Percentiles rank a stretch among this genome's conserved stretches.
These are phyloP conservation scores for Suhomyces emberorum DNA, from an alignment of 805 yeast genomes.

Conservation along the genomic window DNA sequence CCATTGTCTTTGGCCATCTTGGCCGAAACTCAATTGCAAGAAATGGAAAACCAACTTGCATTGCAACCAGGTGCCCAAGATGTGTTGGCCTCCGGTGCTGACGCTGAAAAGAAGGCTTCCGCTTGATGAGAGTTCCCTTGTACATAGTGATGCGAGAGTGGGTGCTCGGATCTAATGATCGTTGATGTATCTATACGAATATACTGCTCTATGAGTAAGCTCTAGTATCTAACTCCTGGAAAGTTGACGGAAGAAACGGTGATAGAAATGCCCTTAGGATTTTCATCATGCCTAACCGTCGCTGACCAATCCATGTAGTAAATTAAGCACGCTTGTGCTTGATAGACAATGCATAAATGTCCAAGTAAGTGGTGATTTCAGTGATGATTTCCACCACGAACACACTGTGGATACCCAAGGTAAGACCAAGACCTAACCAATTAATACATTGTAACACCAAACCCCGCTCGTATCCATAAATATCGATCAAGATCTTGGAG, in stretches of 20 bases:
- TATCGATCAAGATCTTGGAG: constrained; percentile 30
- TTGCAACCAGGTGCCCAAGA: constrained; percentile 76
- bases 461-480: constrained; percentile 39
- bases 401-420: constrained; percentile 64
- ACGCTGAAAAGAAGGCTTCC: constrained; percentile 24
- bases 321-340: constrained; percentile 62
- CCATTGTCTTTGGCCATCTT: constrained; percentile 88
- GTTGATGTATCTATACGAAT: constrained; percentile 5
- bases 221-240: no score
- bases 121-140: not conserved
- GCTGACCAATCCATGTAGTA: no score
- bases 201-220: no score
- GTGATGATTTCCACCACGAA: constrained; percentile 76
- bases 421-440: constrained; percentile 65
- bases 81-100: constrained; percentile 64
- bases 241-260: no score
- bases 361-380: constrained; percentile 76
- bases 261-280: no score
- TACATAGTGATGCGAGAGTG: not conserved
- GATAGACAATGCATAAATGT: constrained; percentile 80
- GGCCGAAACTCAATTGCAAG: constrained; percentile 89
- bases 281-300: no score
- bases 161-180: not conserved
- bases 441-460: constrained; percentile 49
- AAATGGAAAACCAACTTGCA: constrained; percentile 88